Evolutionary conservation across 2,329 filamentous ascomycete genomes (phyloP).

Genomic region (Aureobasidium subglaciale): DNA sequence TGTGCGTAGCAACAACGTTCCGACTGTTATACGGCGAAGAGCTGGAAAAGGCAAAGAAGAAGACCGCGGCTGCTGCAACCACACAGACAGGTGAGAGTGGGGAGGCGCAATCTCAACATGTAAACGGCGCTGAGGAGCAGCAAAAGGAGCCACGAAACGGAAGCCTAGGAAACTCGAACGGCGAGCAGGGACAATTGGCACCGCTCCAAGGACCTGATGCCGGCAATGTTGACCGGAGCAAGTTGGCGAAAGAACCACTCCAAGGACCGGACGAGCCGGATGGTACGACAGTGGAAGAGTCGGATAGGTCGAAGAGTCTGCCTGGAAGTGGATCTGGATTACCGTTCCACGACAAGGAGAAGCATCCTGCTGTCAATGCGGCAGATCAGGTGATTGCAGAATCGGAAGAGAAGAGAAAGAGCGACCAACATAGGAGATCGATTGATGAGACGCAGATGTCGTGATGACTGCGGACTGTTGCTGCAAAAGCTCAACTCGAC

Average conservation of each 20-base stretch:
- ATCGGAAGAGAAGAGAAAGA: not conserved
- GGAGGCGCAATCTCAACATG: not conserved
- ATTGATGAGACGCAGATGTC: not conserved
- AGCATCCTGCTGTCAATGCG: not conserved
- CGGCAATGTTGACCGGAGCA: not conserved
- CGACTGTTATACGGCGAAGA: constrained; percentile 39
- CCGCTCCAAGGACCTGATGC: not conserved
- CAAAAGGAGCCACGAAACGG: constrained; percentile 3
- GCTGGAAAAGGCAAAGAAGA: constrained; percentile 26
- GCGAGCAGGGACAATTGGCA: not conserved
- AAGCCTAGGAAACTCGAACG: constrained; percentile 7
- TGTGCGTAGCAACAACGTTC: constrained; percentile 40
- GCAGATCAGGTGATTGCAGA: not conserved
- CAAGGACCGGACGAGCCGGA: not conserved
- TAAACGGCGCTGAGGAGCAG: not conserved
- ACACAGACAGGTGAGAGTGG: not conserved
- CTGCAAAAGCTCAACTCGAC: not conserved
- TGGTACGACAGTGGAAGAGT: not conserved
- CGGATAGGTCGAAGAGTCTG: not conserved
- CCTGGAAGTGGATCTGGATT: not conserved
- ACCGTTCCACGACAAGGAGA: not conserved
- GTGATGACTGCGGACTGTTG: too few relatives aligned
- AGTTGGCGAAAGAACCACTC: not conserved
- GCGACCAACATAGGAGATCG: not conserved
- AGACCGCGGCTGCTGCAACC: not conserved